Evolutionary conservation across 306 rosid species (phyloP).

Genomic region (Cicer cuneatum): DNA sequence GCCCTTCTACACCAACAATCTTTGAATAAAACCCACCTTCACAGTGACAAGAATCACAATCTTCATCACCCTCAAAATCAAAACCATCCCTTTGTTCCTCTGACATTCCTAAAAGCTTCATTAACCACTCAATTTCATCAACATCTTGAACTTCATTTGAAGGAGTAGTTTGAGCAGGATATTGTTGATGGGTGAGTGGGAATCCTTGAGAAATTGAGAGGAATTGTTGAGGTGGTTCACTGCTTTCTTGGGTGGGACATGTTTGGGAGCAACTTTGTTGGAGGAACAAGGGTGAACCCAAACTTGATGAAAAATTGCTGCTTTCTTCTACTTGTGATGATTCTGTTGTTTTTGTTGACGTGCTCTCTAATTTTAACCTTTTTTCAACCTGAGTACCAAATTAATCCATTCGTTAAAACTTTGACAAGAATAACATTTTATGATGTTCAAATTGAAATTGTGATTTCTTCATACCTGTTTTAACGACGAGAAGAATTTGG

Average conservation of each 20-base stretch:
- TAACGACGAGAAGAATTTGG: conserved; percentile 80
- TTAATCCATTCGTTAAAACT: not conserved
- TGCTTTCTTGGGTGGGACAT: conserved; percentile 47
- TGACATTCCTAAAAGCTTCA: conserved; percentile 65
- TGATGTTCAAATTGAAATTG: not conserved
- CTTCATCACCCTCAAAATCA: conserved; percentile 38
- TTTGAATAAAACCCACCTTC: conserved; percentile 80
- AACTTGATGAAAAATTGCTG: not conserved
- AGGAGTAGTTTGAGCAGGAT: conserved; percentile 40
- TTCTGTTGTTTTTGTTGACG: conserved; percentile 15
- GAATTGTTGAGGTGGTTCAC: conserved; percentile 69
- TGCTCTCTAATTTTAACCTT: conserved; percentile 68
- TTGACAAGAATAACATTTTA: not conserved
- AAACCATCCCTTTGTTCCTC: conserved; percentile 38
- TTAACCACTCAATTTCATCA: conserved; percentile 63
- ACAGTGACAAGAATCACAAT: conserved; percentile 66
- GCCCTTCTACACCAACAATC: conserved; percentile 82
- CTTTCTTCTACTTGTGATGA: conserved; percentile 37
- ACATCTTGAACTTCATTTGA: conserved; percentile 50
- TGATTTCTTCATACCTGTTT: conserved; percentile 57
- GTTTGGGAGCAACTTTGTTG: conserved; percentile 39
- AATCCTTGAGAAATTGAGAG: conserved; percentile 64
- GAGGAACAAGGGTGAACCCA: conserved; percentile 67
- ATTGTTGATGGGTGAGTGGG: conserved; percentile 48
- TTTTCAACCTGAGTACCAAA: conserved; percentile 69